A percentile compares a stretch with the other conserved stretches of the same genome.
phyloP scores from a whole-genome alignment of 2,329 filamentous ascomycete genomes.

The Curvularia eragrostidis region DNA sequence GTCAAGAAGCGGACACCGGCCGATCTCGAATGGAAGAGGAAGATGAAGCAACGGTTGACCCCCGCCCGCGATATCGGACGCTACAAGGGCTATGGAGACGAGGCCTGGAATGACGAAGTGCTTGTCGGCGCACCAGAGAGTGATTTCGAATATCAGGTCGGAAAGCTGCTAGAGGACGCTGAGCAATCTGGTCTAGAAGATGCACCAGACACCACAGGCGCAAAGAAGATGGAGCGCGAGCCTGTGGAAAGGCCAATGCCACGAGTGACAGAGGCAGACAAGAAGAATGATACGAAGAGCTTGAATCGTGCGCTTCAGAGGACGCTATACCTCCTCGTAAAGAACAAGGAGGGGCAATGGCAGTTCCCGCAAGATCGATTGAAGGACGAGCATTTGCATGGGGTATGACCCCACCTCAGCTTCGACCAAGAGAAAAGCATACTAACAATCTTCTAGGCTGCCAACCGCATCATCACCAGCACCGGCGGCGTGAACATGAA shows the following conservation, averaged over 20 bases:
- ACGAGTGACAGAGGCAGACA: conserved; percentile 79
- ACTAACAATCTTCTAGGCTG: conserved; percentile 66
- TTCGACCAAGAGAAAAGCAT: neutral
- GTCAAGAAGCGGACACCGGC: conserved; percentile 88
- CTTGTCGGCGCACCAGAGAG: conserved; percentile 74
- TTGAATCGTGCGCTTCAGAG: conserved; percentile 79
- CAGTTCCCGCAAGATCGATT: conserved; percentile 79
- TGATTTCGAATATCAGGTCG: conserved; percentile 68
- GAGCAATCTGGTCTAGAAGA: conserved; percentile 60
- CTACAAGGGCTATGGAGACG: conserved; percentile 75
- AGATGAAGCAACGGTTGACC: conserved; percentile 76
- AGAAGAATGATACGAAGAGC: conserved; percentile 74
- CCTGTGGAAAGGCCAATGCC: conserved; percentile 73
- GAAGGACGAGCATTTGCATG: conserved; percentile 76
- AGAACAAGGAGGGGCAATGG: conserved; percentile 75
- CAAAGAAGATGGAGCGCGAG: conserved; percentile 59
- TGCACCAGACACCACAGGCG: conserved; percentile 43
- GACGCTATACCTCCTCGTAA: conserved; percentile 88
- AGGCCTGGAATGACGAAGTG: conserved; percentile 92
- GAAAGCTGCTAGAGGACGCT: conserved; percentile 76
- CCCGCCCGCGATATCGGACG: conserved; percentile 83
- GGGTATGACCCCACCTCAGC: conserved; percentile 64
- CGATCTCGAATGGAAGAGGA: conserved; percentile 88
- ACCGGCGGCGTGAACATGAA: conserved; percentile 95
- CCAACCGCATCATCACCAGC: conserved; percentile 77